Evolutionary conservation across 1,284 basidiomycete species (phyloP).

Genomic region (Naganishia cerealis): DNA sequence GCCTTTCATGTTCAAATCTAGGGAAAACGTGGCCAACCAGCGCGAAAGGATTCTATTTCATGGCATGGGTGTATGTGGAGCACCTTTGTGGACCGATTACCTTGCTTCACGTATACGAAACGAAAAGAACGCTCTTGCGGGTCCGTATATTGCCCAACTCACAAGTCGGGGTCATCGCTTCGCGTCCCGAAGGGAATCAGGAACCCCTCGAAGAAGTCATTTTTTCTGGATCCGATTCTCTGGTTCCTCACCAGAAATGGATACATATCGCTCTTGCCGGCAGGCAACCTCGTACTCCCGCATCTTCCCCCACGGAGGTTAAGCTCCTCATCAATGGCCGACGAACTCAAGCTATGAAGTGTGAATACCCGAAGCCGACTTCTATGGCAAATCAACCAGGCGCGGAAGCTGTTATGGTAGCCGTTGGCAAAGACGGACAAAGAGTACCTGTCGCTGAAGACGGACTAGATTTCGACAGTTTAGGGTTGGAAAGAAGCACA

Average conservation of each 20-base stretch:
- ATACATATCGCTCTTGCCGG: constrained; percentile 49
- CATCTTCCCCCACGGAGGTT: constrained; percentile 21
- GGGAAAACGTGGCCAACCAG: constrained; percentile 45
- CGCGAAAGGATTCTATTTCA: constrained; percentile 50
- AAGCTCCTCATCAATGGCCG: constrained; percentile 34
- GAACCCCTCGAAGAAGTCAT: constrained; percentile 42
- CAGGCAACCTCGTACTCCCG: constrained; percentile 38
- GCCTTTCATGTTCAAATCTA: constrained; percentile 44
- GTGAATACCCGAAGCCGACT: constrained; percentile 29
- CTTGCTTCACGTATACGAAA: constrained; percentile 47
- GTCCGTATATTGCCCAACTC: constrained; percentile 52
- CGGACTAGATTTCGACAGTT: constrained; percentile 36
- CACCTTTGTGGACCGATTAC: constrained; percentile 48
- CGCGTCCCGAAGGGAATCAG: constrained; percentile 16
- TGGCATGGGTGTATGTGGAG: constrained; percentile 50
- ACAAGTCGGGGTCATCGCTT: constrained; percentile 47
- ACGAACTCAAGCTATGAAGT: constrained; percentile 27
- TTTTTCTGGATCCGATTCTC: constrained; percentile 47
- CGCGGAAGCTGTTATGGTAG: background rate
- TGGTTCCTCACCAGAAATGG: constrained; percentile 52
- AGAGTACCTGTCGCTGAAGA: constrained; percentile 10
- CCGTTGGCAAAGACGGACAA: constrained; percentile 13
- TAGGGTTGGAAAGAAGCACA: constrained; percentile 48
- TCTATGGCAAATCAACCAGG: constrained; percentile 16
- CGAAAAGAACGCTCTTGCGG: constrained; percentile 43